Conservation (phyloP, 2,329 filamentous ascomycete genomes). For the Penicillium fuscoglaucum region DNA sequence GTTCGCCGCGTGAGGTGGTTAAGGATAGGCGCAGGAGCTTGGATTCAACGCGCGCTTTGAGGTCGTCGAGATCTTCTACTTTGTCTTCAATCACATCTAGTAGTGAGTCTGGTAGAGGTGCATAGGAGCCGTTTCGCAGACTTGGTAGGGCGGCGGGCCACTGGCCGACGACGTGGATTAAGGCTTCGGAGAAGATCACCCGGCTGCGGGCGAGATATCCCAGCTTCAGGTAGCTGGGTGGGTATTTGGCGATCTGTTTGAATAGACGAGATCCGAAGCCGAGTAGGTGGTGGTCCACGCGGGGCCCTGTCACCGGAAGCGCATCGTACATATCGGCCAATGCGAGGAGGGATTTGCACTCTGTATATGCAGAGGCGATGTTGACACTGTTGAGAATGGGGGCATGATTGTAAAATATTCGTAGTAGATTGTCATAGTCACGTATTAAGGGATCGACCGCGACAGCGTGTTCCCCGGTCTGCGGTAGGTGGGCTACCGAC, state of each 20-base stretch:
- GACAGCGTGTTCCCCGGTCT: constrained; percentile 58
- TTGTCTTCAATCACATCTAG: constrained; percentile 93
- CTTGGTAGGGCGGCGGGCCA: constrained; percentile 82
- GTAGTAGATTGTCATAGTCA: constrained; percentile 94
- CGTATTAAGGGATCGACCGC: constrained; percentile 71
- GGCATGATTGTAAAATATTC: constrained; percentile 91
- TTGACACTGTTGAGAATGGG: constrained; percentile 80
- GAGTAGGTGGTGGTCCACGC: constrained; percentile 89
- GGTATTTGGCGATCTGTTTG: constrained; percentile 97
- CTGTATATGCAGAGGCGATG: constrained; percentile 88
- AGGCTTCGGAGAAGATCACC: constrained; percentile 80
- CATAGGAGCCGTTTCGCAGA: constrained; percentile 58
- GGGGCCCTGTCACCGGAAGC: constrained; percentile 78
- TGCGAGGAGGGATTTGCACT: constrained; percentile 85
- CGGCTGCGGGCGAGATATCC: constrained; percentile 82
- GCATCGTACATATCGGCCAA: constrained; percentile 96
- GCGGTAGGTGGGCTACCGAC: constrained; percentile 54
- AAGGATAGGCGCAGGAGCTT: constrained; percentile 79
- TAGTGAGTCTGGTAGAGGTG: constrained; percentile 69
- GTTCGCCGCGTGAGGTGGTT: constrained; percentile 75
- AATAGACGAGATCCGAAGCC: constrained; percentile 88
- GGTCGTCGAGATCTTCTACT: constrained; percentile 84
- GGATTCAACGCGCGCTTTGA: constrained; percentile 74
- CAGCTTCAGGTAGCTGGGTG: constrained; percentile 85
- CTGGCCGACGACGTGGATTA: constrained; percentile 91